phyloP scores from a whole-genome alignment of 306 rosid genomes.

The Alnus rubra region DNA sequence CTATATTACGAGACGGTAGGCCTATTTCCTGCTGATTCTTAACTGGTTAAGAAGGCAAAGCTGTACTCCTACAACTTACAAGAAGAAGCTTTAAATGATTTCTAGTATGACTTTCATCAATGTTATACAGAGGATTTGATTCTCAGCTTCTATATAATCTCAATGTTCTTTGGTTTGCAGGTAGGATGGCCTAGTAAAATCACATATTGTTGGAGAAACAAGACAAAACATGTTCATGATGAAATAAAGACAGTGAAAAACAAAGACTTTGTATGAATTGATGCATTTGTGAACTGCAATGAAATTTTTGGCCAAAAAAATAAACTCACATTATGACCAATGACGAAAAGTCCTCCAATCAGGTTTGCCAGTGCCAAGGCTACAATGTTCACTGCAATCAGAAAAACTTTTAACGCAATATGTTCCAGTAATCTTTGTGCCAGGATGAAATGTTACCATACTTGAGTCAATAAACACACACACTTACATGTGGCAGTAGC shows the following conservation, averaged over 20 bases:
- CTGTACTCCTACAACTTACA: no score
- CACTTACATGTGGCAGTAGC: slow-evolving; percentile 38
- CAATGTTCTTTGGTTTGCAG: not conserved
- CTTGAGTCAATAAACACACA: not conserved
- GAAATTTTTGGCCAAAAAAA: not conserved
- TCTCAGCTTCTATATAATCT: not conserved
- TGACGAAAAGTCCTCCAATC: slow-evolving; percentile 70
- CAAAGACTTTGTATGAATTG: not conserved
- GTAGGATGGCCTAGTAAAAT: not conserved
- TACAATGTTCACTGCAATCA: slow-evolving; percentile 64
- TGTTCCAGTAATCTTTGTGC: not conserved
- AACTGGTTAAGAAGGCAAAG: no score
- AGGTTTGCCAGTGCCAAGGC: slow-evolving; percentile 77
- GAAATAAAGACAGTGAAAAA: not conserved
- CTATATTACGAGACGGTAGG: no score
- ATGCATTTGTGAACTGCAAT: not conserved
- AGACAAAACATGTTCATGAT: not conserved
- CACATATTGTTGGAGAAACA: not conserved
- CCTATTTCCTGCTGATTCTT: no score
- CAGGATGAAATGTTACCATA: not conserved
- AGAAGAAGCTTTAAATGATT: no score
- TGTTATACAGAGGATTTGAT: no score
- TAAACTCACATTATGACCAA: slow-evolving; percentile 67
- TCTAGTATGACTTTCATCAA: no score
- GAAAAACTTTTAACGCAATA: not conserved